Conservation (phyloP, 345 rosid species). For the Eutrema japonicum region DNA sequence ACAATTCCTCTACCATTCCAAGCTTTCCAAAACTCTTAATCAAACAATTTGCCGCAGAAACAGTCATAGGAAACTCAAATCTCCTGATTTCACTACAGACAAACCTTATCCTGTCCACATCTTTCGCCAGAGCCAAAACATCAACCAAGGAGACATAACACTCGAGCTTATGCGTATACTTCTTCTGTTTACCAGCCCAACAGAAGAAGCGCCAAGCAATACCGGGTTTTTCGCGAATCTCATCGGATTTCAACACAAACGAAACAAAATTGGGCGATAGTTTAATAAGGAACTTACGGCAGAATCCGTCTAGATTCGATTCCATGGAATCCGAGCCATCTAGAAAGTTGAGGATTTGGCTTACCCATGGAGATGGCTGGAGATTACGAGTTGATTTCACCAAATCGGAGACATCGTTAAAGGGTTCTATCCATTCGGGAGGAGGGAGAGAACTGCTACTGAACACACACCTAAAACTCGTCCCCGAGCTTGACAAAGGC, state of each 20-base stretch:
- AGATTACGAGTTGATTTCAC: constrained; percentile 46
- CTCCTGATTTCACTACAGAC: constrained; percentile 53
- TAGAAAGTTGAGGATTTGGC: constrained; percentile 59
- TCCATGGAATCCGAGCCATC: constrained; percentile 78
- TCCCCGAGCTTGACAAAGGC: constrained; percentile 24
- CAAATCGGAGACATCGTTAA: constrained; percentile 68
- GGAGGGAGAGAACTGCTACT: constrained; percentile 59
- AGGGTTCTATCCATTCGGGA: constrained; percentile 90
- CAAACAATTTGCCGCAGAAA: constrained; percentile 59
- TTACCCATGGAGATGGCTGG: constrained; percentile 77
- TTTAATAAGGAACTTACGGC: constrained; percentile 63
- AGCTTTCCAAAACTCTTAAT: constrained; percentile 79
- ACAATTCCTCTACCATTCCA: constrained; percentile 90
- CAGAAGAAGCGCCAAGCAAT: constrained; percentile 64
- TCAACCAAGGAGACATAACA: constrained; percentile 72
- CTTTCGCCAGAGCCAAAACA: constrained; percentile 54
- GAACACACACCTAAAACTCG: constrained; percentile 51
- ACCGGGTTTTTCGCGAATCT: constrained; percentile 52
- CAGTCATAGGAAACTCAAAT: constrained; percentile 58
- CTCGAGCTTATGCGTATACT: constrained; percentile 69
- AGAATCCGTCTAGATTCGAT: constrained; percentile 58
- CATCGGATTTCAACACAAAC: constrained; percentile 55
- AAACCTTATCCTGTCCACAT: constrained; percentile 54
- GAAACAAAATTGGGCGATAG: constrained; percentile 74
- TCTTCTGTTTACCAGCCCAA: constrained; percentile 81